Percentiles rank a stretch among this genome's conserved stretches.
Conservation (phyloP, 1,139 yeast species). For the Suhomyces bokatorum region DNA sequence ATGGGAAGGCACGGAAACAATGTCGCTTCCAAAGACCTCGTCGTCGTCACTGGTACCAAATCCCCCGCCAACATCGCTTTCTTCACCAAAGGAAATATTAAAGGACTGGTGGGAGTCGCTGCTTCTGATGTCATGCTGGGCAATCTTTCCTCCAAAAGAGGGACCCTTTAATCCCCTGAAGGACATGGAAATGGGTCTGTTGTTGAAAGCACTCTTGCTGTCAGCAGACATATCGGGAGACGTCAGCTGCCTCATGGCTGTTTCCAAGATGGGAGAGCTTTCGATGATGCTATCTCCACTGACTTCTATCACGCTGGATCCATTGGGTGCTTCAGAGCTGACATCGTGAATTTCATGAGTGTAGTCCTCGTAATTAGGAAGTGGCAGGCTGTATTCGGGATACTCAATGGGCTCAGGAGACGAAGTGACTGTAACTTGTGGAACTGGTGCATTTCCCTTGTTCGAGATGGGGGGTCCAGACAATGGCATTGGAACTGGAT, state of each 20-base stretch:
- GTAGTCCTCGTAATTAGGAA: neutral
- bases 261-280: constrained; percentile 27
- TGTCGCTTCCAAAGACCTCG: constrained; percentile 17
- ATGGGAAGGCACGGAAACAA: constrained; percentile 7
- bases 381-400: neutral
- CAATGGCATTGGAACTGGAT: constrained; percentile 11
- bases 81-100: constrained; percentile 39
- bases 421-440: constrained; percentile 3
- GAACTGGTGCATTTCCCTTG: neutral
- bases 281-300: constrained; percentile 12
- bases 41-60: constrained; percentile 21
- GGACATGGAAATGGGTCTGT: constrained; percentile 66
- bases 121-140: constrained; percentile 30
- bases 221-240: constrained; percentile 13
- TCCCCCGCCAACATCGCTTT: constrained; percentile 18
- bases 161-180: constrained; percentile 65
- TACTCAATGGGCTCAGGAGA: constrained; percentile 6
- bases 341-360: neutral
- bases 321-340: constrained; percentile 1
- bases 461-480: constrained; percentile 6
- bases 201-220: constrained; percentile 19
- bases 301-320: constrained; percentile 12
- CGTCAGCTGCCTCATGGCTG: constrained; percentile 18
- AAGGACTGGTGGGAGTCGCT: constrained; percentile 48
- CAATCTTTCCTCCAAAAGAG: constrained; percentile 43